A percentile compares a stretch with the other conserved stretches of the same genome.
These are phyloP conservation scores for Musa acuminata DNA, from an alignment of 176 grass and related monocot genomes.

Conservation along the genomic window DNA sequence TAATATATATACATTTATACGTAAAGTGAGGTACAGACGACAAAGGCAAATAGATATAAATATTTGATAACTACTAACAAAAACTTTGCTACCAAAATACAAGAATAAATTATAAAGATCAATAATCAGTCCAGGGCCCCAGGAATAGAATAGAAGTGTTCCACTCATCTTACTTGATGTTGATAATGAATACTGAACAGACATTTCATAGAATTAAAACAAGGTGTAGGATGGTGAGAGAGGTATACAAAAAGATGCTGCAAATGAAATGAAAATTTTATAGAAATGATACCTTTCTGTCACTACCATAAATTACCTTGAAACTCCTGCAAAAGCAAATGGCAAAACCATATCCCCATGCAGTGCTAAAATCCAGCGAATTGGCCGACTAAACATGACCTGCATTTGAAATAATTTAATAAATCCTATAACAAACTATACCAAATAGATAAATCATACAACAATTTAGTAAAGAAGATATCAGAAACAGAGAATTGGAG, in stretches of 20 bases:
- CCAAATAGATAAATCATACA: not conserved
- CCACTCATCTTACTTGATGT: too few species aligned
- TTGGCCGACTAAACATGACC: slow-evolving; percentile 84
- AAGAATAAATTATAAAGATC: too few species aligned
- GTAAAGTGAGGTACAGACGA: too few species aligned
- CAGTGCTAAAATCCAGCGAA: slow-evolving; percentile 89
- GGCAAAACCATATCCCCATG: slow-evolving; percentile 70
- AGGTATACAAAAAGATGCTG: not conserved
- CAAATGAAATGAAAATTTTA: slow-evolving; percentile 5
- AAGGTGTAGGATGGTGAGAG: too few species aligned
- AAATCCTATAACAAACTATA: slow-evolving; percentile 1
- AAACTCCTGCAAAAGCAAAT: slow-evolving; percentile 79
- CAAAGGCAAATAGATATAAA: too few species aligned
- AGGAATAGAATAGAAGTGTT: too few species aligned
- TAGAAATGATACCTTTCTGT: not conserved
- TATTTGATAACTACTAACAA: too few species aligned
- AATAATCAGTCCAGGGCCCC: too few species aligned
- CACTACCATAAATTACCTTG: slow-evolving; percentile 44
- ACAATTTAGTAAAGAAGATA: slow-evolving; percentile 8
- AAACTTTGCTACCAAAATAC: too few species aligned
- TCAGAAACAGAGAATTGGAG: not conserved
- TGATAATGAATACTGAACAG: too few species aligned
- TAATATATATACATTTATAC: too few species aligned
- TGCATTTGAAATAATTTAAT: slow-evolving; percentile 23
- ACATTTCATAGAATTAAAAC: too few species aligned